Evolutionary conservation across 1,139 yeast species (phyloP).

Genomic region (Diutina rugosa): DNA sequence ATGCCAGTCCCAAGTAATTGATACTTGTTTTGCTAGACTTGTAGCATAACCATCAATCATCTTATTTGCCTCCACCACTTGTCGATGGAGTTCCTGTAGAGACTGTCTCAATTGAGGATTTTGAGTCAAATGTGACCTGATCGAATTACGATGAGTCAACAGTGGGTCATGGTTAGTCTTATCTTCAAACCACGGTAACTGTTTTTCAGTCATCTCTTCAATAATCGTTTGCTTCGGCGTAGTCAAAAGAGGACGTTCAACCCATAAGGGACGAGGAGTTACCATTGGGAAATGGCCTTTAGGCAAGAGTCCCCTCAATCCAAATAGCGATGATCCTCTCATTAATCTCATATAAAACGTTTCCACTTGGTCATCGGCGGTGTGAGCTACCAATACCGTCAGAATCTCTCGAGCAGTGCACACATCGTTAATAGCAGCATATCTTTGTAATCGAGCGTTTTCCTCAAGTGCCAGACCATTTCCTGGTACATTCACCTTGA

Average conservation of each 20-base stretch:
- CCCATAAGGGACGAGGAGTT: conserved; percentile 10
- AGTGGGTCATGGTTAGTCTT: conserved; percentile 40
- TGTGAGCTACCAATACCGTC: conserved; percentile 51
- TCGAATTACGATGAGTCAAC: conserved; percentile 24
- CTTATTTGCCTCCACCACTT: conserved; percentile 9
- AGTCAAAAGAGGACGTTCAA: conserved; percentile 42
- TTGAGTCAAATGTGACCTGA: neutral
- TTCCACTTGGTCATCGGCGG: conserved; percentile 59
- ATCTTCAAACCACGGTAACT: conserved; percentile 57
- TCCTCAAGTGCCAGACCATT: conserved; percentile 32
- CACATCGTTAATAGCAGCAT: conserved; percentile 13
- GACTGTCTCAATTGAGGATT: conserved; percentile 26
- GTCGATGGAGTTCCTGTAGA: conserved; percentile 21
- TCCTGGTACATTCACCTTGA: conserved; percentile 17
- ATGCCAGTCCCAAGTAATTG: conserved; percentile 5
- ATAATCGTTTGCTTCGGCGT: conserved; percentile 31
- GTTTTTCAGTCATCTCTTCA: conserved; percentile 26
- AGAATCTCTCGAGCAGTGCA: conserved; percentile 22
- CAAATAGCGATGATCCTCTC: conserved; percentile 44
- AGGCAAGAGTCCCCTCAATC: conserved; percentile 32
- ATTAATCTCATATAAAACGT: conserved; percentile 47
- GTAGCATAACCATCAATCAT: conserved; percentile 8
- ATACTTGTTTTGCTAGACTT: conserved; percentile 7
- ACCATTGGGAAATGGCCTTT: conserved; percentile 16
- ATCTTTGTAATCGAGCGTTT: conserved; percentile 43